Evolutionary conservation across 2,329 filamentous ascomycete species (phyloP), one percentile per base, ranked within the genome.

Genomic region (Chaetomium sp.): DNA sequence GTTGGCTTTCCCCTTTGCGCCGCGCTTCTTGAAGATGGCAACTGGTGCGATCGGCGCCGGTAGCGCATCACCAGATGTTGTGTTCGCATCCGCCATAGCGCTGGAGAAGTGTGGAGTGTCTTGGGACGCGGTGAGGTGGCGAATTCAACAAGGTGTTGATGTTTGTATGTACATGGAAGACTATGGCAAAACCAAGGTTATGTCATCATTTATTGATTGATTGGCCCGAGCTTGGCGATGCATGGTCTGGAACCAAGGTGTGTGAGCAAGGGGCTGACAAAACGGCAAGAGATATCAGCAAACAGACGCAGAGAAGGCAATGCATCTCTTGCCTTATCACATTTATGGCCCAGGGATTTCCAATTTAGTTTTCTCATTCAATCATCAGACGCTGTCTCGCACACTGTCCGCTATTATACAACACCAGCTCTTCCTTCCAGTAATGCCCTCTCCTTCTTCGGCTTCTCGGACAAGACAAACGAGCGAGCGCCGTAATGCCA

Each of bases 1-100:
- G 73, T 88, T 93, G 57, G 88, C 84, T 74, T 91, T 93, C 67
- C 84, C 85, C 75, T 93, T 96, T 73, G 85, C 85, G 69, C 87
- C 84, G 75, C 93, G 87, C 77, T 95, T 96, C 77, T 96, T 97
- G 85, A 97, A 97, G 59, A 91, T 77, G 16, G 89, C 85, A 13
- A 88, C 82, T 0, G 86, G 84, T 1, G 78, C 79, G 31, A 78
- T 58, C 2, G 69, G 60, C 27, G 64, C 67, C 6, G 58, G 23
- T 38, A 56, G 38, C 13, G 51, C 57, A 25, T 57, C 33, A n/a
- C 53, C 45, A 6, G 64, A 5, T 54, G 64, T 57, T 54, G 62
- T 56, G 7, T 58, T 56, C 54, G 65, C 23, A 27, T 70, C 68
- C 1, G 69, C 65, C 70, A 71, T 66, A 16, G n/a, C 33, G n/a